These are phyloP conservation scores for Astrothelium subdiscretum DNA, from an alignment of 495 filamentous ascomycete species.

Conservation along the genomic window DNA sequence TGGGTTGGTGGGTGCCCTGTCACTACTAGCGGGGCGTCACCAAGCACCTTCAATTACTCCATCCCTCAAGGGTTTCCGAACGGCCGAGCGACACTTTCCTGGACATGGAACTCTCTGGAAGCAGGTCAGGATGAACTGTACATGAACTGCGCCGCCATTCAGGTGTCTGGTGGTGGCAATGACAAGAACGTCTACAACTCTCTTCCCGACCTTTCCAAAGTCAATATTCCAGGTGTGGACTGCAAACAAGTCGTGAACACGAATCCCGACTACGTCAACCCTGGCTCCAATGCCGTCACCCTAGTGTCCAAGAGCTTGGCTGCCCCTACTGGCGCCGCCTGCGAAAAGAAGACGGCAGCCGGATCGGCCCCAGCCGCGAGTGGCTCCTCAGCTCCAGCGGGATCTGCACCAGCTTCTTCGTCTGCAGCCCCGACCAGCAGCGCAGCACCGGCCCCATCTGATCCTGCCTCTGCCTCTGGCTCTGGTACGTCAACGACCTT, in stretches of 20 bases:
- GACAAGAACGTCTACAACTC: slow-evolving; percentile 20
- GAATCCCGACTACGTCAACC: slow-evolving; percentile 17
- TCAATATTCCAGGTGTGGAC: slow-evolving; percentile 36
- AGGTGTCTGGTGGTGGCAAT: slow-evolving; percentile 34
- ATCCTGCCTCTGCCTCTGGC: slow-evolving; percentile 10
- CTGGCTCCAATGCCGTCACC: slow-evolving; percentile 10
- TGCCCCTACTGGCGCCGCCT: slow-evolving; percentile 4
- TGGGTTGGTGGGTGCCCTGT: slow-evolving; percentile 69
- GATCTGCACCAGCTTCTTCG: slow-evolving; percentile 7
- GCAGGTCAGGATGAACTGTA: slow-evolving; percentile 39
- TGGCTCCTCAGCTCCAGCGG: background rate
- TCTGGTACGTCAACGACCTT: slow-evolving; percentile 7
- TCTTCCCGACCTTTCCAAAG: slow-evolving; percentile 46
- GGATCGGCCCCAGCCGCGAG: background rate
- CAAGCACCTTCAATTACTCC: slow-evolving; percentile 39
- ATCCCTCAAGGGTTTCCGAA: slow-evolving; percentile 46
- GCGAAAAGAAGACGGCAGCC: background rate
- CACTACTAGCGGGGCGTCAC: slow-evolving; percentile 28
- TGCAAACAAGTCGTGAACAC: slow-evolving; percentile 13
- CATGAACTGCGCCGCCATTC: slow-evolving; percentile 47
- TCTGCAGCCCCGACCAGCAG: slow-evolving; percentile 7
- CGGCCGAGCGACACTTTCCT: slow-evolving; percentile 40
- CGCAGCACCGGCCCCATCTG: background rate
- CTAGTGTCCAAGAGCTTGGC: background rate
- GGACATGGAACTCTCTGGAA: slow-evolving; percentile 40